These are phyloP conservation scores for Suillus lakei DNA, from an alignment of 768 basidiomycete species.

Conservation along the genomic window DNA sequence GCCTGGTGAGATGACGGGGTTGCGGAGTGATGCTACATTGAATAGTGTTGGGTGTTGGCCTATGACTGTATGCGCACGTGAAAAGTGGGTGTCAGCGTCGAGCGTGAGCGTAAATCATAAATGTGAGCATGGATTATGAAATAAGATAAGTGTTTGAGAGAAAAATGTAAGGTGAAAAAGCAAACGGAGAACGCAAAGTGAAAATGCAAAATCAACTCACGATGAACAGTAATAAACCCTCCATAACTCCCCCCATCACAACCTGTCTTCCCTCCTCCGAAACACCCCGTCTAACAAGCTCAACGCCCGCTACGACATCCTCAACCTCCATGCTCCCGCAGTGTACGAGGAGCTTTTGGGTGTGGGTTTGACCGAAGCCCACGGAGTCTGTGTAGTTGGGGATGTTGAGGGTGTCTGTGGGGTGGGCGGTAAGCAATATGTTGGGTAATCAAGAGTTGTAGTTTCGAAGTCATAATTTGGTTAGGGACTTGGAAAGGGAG, in stretches of 20 bases:
- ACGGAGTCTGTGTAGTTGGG: constrained; percentile 73
- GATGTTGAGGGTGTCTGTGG: constrained; percentile 57
- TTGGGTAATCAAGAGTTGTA: no score
- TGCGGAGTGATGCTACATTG: constrained; percentile 64
- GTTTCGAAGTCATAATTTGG: neutral
- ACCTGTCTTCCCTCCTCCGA: constrained; percentile 57
- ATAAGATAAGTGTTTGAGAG: no score
- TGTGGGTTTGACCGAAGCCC: constrained; percentile 65
- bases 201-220: no score
- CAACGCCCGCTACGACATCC: constrained; percentile 61
- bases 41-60: constrained; percentile 67
- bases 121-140: no score
- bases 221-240: constrained; percentile 63
- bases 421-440: no score
- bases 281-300: constrained; percentile 55
- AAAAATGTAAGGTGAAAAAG: no score
- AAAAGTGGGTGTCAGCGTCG: neutral
- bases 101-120: no score
- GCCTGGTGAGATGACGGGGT: constrained; percentile 70
- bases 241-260: constrained; percentile 73
- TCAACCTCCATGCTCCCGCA: constrained; percentile 70
- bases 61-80: constrained; percentile 48
- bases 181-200: no score
- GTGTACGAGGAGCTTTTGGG: constrained; percentile 56
- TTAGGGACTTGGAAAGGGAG: neutral